phyloP scores from a whole-genome alignment of 768 basidiomycete species.

The Leucocoprinus leucothites region DNA sequence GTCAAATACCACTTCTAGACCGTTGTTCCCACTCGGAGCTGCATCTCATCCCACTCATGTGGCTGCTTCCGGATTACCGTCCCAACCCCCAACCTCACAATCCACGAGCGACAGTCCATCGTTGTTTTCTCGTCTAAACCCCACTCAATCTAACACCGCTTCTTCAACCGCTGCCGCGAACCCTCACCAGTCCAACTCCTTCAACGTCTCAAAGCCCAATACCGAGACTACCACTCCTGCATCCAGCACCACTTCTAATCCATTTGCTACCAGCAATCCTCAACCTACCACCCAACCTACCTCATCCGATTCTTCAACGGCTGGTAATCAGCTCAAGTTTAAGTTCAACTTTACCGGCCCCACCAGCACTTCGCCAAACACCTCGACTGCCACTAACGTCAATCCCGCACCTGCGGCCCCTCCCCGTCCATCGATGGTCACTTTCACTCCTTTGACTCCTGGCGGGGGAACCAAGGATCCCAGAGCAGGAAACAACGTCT shows the following conservation, averaged over 20 bases:
- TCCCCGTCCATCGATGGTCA: background rate
- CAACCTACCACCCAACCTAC: conserved; percentile 6
- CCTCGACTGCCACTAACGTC: conserved; percentile 2
- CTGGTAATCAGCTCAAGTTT: conserved; percentile 33
- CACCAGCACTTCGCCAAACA: background rate
- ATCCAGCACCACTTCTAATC: conserved; percentile 6
- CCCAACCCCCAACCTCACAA: background rate
- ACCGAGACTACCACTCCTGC: background rate
- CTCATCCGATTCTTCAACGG: conserved; percentile 15
- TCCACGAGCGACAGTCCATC: background rate
- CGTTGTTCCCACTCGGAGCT: no score
- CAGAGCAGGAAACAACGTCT: background rate
- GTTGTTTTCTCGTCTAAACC: background rate
- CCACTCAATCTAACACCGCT: conserved; percentile 6
- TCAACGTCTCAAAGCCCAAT: conserved; percentile 4
- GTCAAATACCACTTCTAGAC: no score
- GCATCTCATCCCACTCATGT: no score
- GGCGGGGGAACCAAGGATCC: background rate
- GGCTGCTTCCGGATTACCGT: no score
- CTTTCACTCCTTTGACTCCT: conserved; percentile 6
- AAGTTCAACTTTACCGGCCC: conserved; percentile 27
- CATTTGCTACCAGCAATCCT: conserved; percentile 13
- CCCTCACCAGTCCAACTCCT: conserved; percentile 1
- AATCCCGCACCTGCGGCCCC: background rate
- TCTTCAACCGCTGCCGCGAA: conserved; percentile 2